phyloP scores from a whole-genome alignment of 2,329 filamentous ascomycete species.

The Aspergillus caelatus region DNA sequence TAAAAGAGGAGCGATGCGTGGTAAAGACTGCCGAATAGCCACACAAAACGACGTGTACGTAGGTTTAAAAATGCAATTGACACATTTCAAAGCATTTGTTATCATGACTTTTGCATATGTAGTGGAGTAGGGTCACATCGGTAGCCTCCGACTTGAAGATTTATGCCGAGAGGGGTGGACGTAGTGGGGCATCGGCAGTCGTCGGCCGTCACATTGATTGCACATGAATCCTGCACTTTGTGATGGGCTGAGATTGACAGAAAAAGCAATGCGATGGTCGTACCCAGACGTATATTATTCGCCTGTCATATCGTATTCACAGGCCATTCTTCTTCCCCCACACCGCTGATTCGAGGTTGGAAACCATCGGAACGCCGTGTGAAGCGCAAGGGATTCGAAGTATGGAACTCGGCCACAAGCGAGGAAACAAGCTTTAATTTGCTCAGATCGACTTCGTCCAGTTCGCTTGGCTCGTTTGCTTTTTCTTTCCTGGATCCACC shows the following conservation, averaged over 20 bases:
- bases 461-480: not conserved
- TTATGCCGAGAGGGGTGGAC: not conserved
- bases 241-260: not conserved
- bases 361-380: not conserved
- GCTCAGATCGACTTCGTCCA: not conserved
- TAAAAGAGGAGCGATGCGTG: not conserved
- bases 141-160: not conserved
- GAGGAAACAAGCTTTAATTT: conserved; percentile 1
- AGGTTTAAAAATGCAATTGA: not conserved
- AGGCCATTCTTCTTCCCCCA: not conserved
- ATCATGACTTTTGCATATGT: not conserved
- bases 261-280: not conserved
- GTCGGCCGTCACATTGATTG: not conserved
- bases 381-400: not conserved
- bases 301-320: not conserved
- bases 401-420: not conserved
- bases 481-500: not conserved
- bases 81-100: not conserved
- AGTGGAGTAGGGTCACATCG: not conserved
- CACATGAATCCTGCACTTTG: not conserved
- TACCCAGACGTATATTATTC: not conserved
- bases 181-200: not conserved
- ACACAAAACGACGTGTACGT: not conserved
- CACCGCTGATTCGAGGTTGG: not conserved
- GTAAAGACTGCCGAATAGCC: not conserved